phyloP scores from a whole-genome alignment of 75 land plant genomes.

The Cupressus sempervirens region DNA sequence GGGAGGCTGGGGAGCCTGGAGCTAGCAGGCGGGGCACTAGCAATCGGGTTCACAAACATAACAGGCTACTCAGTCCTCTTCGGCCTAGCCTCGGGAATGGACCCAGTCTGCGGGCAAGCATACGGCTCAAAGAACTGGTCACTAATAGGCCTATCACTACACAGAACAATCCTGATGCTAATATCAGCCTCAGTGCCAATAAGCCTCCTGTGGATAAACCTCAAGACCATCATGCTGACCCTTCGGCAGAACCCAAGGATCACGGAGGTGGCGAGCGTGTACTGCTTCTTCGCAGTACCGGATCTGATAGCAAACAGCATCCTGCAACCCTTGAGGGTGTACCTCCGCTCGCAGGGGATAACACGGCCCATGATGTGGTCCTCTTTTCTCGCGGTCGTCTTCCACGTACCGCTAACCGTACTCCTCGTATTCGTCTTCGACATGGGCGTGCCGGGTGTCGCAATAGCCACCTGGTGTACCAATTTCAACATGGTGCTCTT shows the following conservation, averaged over 20 bases:
- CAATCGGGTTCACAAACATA: constrained; percentile 43
- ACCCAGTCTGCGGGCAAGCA: constrained; percentile 44
- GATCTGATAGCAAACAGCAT: constrained; percentile 30
- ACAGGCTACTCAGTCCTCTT: constrained; percentile 75
- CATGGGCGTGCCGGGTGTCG: constrained; percentile 36
- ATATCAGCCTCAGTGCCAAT: constrained; percentile 30
- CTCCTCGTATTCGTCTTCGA: constrained; percentile 30
- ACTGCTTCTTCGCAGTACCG: constrained; percentile 32
- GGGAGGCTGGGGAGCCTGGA: constrained; percentile 42
- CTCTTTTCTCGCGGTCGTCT: constrained; percentile 24
- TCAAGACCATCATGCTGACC: constrained; percentile 18
- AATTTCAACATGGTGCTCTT: constrained; percentile 38
- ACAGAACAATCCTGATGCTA: constrained; percentile 34
- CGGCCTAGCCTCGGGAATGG: constrained; percentile 44
- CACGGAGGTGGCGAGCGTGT: constrained; percentile 28
- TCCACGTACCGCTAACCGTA: constrained; percentile 35
- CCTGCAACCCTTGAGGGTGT: constrained; percentile 34
- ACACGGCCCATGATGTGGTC: constrained; percentile 45
- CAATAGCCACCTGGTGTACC: constrained; percentile 33
- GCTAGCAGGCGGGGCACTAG: constrained; percentile 43
- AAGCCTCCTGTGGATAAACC: constrained; percentile 29
- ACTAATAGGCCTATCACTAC: constrained; percentile 28
- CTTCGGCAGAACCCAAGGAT: constrained; percentile 27
- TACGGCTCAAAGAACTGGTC: constrained; percentile 31
- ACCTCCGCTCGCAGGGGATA: constrained; percentile 37